Evolutionary conservation across 2,329 filamentous ascomycete genomes (phyloP).

Genomic region (Ascochyta clinopodiicola): DNA sequence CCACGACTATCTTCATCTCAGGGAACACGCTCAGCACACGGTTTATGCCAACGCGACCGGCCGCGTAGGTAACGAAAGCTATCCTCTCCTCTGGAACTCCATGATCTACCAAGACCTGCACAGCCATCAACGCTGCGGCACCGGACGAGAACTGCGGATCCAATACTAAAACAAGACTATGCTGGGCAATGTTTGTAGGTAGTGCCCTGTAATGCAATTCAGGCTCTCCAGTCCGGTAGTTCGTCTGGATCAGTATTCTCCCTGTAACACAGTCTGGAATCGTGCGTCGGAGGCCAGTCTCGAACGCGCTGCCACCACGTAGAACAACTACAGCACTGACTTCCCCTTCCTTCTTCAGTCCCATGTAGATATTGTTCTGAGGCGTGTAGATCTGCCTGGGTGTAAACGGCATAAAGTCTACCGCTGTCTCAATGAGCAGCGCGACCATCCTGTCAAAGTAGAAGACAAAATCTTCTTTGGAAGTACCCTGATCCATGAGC

Average conservation of each 20-base stretch:
- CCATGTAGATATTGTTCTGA: slow-evolving; percentile 71
- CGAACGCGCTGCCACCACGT: slow-evolving; percentile 85
- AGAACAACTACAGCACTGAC: slow-evolving; percentile 78
- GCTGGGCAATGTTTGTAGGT: slow-evolving; percentile 70
- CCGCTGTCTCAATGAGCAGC: slow-evolving; percentile 76
- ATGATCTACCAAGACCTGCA: slow-evolving; percentile 93
- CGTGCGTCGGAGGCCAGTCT: slow-evolving; percentile 85
- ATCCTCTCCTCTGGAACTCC: slow-evolving; percentile 85
- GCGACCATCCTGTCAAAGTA: slow-evolving; percentile 91
- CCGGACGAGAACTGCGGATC: slow-evolving; percentile 96
- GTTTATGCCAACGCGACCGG: slow-evolving; percentile 82
- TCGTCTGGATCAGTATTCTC: slow-evolving; percentile 88
- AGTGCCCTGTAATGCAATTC: slow-evolving; percentile 90
- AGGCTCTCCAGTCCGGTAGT: slow-evolving; percentile 73
- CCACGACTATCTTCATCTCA: slow-evolving; percentile 83
- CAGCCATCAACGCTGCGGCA: slow-evolving; percentile 87
- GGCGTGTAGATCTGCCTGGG: slow-evolving; percentile 73
- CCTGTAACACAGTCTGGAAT: slow-evolving; percentile 93
- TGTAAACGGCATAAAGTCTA: slow-evolving; percentile 67
- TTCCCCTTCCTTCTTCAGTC: slow-evolving; percentile 73
- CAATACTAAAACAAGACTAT: slow-evolving; percentile 83
- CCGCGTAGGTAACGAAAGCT: slow-evolving; percentile 91
- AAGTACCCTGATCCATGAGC: slow-evolving; percentile 78
- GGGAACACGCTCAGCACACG: slow-evolving; percentile 89
- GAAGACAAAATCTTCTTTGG: slow-evolving; percentile 91